Evolutionary conservation across 371 early-diverging fungal species (phyloP).

Genomic region (Homolaphlyctis polyrhiza): DNA sequence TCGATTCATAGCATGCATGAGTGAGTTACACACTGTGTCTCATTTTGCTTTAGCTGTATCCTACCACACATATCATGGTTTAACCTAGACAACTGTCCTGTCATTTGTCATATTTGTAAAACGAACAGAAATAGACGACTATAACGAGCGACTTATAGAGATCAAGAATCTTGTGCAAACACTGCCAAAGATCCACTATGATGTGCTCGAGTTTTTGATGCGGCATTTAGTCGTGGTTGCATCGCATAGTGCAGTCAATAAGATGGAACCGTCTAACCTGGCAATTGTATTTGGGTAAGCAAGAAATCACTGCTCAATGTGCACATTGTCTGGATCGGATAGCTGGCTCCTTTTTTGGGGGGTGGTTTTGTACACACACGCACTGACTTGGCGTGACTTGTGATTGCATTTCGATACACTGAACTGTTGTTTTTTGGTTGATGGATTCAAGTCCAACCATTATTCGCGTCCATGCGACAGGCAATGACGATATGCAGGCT

Average conservation of each 20-base stretch:
- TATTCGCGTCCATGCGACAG: conserved; percentile 21
- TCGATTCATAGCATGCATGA: conserved; percentile 67
- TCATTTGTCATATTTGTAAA: too few relatives aligned
- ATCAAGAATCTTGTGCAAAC: conserved; percentile 66
- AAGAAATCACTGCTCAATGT: too few relatives aligned
- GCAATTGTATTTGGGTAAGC: conserved; percentile 71
- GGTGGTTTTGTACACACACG: too few relatives aligned
- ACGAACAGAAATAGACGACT: conserved; percentile 63
- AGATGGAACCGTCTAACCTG: conserved; percentile 81
- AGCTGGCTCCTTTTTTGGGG: too few relatives aligned
- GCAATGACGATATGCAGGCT: conserved; percentile 27
- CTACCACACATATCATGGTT: too few relatives aligned
- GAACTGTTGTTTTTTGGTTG: too few relatives aligned
- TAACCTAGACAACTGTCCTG: too few relatives aligned
- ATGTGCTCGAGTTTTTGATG: conserved; percentile 65
- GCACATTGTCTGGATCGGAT: too few relatives aligned
- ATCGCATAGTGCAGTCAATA: conserved; percentile 62
- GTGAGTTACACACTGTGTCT: conserved; percentile 36
- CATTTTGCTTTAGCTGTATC: not conserved
- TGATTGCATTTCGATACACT: too few relatives aligned
- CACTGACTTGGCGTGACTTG: too few relatives aligned
- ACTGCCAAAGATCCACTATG: conserved; percentile 64
- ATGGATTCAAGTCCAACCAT: conserved; percentile 37
- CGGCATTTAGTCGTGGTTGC: conserved; percentile 64
- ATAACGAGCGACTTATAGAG: conserved; percentile 65